Base-by-base conservation (phyloP, 805 yeast species). In the Candida ulmi region DNA sequence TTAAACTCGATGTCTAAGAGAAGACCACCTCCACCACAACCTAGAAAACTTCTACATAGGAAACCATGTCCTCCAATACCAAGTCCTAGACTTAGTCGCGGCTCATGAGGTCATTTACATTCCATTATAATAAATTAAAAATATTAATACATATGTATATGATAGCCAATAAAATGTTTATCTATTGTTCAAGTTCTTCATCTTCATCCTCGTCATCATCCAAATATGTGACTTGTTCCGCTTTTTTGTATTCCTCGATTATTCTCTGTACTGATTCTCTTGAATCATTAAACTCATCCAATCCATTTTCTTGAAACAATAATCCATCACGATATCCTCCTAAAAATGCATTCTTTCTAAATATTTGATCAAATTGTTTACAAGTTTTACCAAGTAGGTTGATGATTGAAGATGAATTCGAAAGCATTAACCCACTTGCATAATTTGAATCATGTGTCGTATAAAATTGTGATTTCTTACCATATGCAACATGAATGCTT, bases 351-450 rank as follows among this genome's bases (percentile, higher is more conserved):
- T 79, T 78, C 42, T 95, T 72, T 34, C 76, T 76, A 52, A 84
- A 84, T 39, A 93, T 72, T 35, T 79, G 74, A 51, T 91, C 96
- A 59, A 81, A 93, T 50, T 88, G 91, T 36, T 69, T 72, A 25
- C 88, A 69, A 0, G 84, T 78, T 45, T 80, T 78, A 25, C 74
- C 71, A 42, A 93, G 71, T 15, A 88, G 65, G 12, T 78, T 71
- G 3, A 80, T 71, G 11, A 91, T 77, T 2, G 88, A 77, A 0
- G 97, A 81, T 38, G 85, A 78, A 60, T 93, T 93, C 5, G 95
- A 75, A 18, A 93, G 66, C 79, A 83, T 86, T 46, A 88, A 68
- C 1, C 98, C 98, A 48, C 80, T 81, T 4, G 86, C 77, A 38
- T 71, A 67, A 26, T 71, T 61, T 8, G 72, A 65, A 30, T 62